Evolutionary conservation across 257 asterid genomes (phyloP).

Genomic region (Solanum commersonii): DNA sequence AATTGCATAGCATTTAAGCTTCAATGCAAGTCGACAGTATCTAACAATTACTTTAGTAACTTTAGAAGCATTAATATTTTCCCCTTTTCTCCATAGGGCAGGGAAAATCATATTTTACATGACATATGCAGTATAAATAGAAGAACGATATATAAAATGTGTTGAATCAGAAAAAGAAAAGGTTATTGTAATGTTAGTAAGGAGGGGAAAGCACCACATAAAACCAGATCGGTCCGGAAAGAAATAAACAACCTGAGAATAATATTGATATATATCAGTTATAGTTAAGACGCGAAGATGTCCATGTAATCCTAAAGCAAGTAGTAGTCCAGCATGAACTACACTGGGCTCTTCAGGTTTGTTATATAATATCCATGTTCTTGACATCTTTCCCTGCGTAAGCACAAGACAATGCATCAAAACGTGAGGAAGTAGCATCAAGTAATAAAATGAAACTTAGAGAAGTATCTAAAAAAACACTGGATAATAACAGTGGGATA

Average conservation of each 20-base stretch:
- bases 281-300: conserved; percentile 73
- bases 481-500: not conserved
- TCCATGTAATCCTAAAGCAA: conserved; percentile 96
- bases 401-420: not conserved
- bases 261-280: conserved; percentile 80
- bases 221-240: not conserved
- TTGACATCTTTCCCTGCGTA: conserved; percentile 86
- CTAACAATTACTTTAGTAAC: not conserved
- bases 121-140: not conserved
- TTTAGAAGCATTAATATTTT: not conserved
- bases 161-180: not conserved
- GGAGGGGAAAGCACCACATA: not conserved
- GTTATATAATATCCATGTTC: conserved; percentile 93
- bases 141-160: not conserved
- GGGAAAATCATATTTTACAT: not conserved
- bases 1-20: not conserved
- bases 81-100: not conserved
- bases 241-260: conserved; percentile 52
- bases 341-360: conserved; percentile 94
- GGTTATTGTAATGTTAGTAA: not conserved
- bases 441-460: not conserved
- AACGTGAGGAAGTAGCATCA: not conserved
- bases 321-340: conserved; percentile 93
- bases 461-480: not conserved
- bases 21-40: not conserved